phyloP scores from a whole-genome alignment of 805 yeast genomes.

The Saccharomycopsis sp. region DNA sequence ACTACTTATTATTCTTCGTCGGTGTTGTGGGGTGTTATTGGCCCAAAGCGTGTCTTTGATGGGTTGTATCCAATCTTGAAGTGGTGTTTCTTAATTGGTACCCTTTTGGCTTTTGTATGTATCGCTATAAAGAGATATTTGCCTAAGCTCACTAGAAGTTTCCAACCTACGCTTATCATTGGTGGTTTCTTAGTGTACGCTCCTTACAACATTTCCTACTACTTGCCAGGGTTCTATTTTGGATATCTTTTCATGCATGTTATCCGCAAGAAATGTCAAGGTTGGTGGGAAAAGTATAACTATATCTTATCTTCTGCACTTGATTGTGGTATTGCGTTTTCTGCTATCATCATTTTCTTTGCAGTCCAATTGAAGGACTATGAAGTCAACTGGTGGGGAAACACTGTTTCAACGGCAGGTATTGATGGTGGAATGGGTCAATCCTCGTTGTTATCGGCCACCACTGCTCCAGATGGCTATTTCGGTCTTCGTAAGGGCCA shows the following conservation, averaged over 20 bases:
- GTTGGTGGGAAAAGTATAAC: slow-evolving; percentile 49
- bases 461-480: slow-evolving; percentile 30
- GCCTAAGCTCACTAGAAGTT: slow-evolving; percentile 26
- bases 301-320: slow-evolving; percentile 49
- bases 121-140: slow-evolving; percentile 25
- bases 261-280: slow-evolving; percentile 39
- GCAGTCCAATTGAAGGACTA: slow-evolving; percentile 38
- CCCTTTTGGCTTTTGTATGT: slow-evolving; percentile 29
- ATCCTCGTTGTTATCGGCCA: slow-evolving; percentile 16
- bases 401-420: slow-evolving; percentile 32
- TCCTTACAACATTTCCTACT: slow-evolving; percentile 43
- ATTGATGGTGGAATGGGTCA: slow-evolving; percentile 30
- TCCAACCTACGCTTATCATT: slow-evolving; percentile 45
- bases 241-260: slow-evolving; percentile 40
- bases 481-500: slow-evolving; percentile 26
- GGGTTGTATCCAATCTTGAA: slow-evolving; percentile 54
- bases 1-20: slow-evolving; percentile 45
- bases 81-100: slow-evolving; percentile 58
- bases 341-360: slow-evolving; percentile 50
- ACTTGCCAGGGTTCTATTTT: slow-evolving; percentile 27
- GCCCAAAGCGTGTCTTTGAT: slow-evolving; percentile 48
- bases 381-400: slow-evolving; percentile 59
- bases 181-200: slow-evolving; percentile 45
- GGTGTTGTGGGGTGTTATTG: slow-evolving; percentile 47
- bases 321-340: slow-evolving; percentile 55